Percentiles rank a stretch among this genome's conserved stretches.
Conservation (phyloP, 805 yeast species). For the Hanseniaspora lachancei region DNA sequence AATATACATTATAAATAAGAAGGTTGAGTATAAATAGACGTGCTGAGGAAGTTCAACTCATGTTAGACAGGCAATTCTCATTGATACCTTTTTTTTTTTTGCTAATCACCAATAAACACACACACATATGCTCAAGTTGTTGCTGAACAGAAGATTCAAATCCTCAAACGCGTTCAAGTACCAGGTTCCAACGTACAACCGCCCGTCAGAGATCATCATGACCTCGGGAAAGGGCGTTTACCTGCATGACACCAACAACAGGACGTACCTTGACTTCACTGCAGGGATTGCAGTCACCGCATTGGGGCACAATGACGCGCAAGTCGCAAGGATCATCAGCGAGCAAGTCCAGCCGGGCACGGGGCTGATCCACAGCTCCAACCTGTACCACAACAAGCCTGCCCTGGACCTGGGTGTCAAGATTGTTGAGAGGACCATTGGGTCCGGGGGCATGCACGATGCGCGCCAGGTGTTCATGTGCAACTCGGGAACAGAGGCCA, state of each 20-base stretch:
- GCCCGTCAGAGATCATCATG: conserved; percentile 58
- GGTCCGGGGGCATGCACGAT: conserved; percentile 64
- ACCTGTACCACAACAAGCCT: conserved; percentile 71
- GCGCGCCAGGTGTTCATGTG: conserved; percentile 64
- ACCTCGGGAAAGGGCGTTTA: conserved; percentile 72
- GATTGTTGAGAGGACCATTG: conserved; percentile 53
- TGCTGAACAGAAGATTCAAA: conserved; percentile 19
- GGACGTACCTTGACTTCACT: conserved; percentile 74
- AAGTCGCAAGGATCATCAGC: conserved; percentile 52
- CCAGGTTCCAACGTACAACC: conserved; percentile 65
- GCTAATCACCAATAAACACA: not conserved
- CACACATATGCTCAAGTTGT: not conserved
- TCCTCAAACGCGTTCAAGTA: conserved; percentile 26
- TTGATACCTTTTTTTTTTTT: no score
- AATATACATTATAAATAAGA: no score
- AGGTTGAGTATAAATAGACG: no score
- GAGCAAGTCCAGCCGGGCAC: conserved; percentile 43
- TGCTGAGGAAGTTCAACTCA: no score
- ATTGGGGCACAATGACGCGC: conserved; percentile 73
- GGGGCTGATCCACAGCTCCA: conserved; percentile 70
- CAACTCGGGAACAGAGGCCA: conserved; percentile 69
- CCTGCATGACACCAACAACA: conserved; percentile 67
- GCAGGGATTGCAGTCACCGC: conserved; percentile 98
- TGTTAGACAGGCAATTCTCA: no score
- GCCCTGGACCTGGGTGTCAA: conserved; percentile 66